Conservation (phyloP, 2,329 filamentous ascomycete genomes). For the Colletotrichum trifolii region DNA sequence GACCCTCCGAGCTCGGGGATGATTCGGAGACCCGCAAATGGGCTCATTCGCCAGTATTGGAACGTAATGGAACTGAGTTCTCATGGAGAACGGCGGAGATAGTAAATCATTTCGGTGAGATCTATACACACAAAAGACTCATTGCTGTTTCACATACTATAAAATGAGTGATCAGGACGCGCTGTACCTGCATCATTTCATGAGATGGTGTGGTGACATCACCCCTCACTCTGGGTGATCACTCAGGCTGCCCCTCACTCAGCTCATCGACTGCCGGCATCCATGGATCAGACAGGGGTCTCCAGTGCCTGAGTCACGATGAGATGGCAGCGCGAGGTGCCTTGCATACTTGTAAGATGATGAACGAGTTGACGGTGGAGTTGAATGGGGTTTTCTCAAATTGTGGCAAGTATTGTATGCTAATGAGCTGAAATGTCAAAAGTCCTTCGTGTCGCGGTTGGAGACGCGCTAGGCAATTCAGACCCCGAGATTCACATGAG, state of each 20-base stretch:
- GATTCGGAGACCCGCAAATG: conserved; percentile 35
- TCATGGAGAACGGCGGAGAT: neutral
- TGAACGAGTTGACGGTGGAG: too few relatives aligned
- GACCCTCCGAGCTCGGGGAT: conserved; percentile 33
- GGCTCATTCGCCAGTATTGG: conserved; percentile 8
- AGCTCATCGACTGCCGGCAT: neutral
- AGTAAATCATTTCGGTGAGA: neutral
- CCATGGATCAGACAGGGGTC: neutral
- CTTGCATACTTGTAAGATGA: too few relatives aligned
- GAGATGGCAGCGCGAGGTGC: too few relatives aligned
- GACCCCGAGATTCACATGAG: too few relatives aligned
- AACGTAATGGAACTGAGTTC: neutral
- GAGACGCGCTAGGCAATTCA: too few relatives aligned
- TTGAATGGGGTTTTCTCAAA: too few relatives aligned
- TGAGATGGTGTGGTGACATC: conserved; percentile 15
- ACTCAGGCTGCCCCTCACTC: conserved; percentile 12
- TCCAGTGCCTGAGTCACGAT: too few relatives aligned
- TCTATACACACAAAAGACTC: neutral
- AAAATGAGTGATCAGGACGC: neutral
- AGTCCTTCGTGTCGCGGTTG: too few relatives aligned
- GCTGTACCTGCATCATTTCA: conserved; percentile 10
- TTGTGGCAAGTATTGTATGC: too few relatives aligned
- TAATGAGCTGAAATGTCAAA: too few relatives aligned
- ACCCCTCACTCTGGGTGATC: conserved; percentile 11
- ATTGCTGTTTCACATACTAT: neutral